Evolutionary conservation across 2,329 filamentous ascomycete species (phyloP).

Genomic region (Xylogone sp.): DNA sequence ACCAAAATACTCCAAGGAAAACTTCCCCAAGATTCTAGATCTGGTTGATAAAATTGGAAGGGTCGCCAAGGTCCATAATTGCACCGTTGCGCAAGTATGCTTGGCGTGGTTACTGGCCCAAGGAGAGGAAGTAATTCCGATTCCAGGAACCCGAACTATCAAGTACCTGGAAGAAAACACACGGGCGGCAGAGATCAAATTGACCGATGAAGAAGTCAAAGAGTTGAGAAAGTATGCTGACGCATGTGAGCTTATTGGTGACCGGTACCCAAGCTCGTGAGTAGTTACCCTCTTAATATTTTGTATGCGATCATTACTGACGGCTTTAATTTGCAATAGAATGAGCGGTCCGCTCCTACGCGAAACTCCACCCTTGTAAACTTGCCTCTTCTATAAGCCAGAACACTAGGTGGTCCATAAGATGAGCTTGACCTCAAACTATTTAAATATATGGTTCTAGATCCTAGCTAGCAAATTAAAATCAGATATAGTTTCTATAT

Average conservation of each 20-base stretch:
- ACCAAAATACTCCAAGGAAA: conserved; percentile 23
- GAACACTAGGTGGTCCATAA: no score
- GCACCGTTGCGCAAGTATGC: conserved; percentile 42
- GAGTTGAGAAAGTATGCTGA: conserved; percentile 31
- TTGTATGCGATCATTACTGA: no score
- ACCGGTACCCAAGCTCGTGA: no score
- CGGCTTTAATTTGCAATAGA: no score
- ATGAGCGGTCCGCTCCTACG: no score
- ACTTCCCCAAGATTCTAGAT: conserved; percentile 44
- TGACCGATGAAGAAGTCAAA: conserved; percentile 30
- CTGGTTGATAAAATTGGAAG: conserved; percentile 39
- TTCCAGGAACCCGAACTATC: conserved; percentile 4
- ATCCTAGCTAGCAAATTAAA: no score
- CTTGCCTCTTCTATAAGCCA: no score
- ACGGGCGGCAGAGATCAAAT: conserved; percentile 22
- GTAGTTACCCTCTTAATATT: no score
- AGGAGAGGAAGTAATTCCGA: conserved; percentile 38
- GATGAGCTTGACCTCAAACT: no score
- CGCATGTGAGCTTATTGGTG: background rate
- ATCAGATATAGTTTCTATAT: no score
- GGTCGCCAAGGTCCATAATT: conserved; percentile 39
- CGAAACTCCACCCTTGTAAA: no score
- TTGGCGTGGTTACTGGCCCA: conserved; percentile 41
- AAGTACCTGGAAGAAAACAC: conserved; percentile 2
- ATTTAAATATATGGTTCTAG: no score